Evolutionary conservation across 805 yeast species (phyloP), one percentile per base, ranked within the genome.

Genomic region (Ogataea allantospora): DNA sequence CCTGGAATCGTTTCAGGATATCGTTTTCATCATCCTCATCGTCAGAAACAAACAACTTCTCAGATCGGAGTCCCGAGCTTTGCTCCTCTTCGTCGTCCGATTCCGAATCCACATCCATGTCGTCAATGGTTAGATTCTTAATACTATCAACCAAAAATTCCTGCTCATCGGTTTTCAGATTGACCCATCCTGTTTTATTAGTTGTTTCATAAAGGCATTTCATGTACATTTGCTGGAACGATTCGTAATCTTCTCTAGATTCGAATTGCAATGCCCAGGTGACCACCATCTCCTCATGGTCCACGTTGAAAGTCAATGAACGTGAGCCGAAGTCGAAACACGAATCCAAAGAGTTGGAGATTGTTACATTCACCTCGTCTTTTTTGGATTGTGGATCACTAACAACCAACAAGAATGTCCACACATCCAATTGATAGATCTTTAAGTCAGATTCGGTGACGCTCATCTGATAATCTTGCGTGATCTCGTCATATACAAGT

Each of bases 221-320:
- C 51, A 77, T 70, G 47, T 79, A 72, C 2, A 46, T 55, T 2
- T 55, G 54, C 59, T 84, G 86, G 55, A 86, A 84, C 8, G 53
- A 45, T 15, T 65, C 62, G 40, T 80, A 69, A 0, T 55, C 56
- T 1, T 63, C 62, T 7, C 61, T 53, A 26, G 60, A 55, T 1
- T 46, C 45, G 51, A 88, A 86, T 48, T 70, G 75, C 25, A 85
- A 50, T 47, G 85, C 67, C 73, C 83, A 84, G 1, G 95, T 80
- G 17, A 70, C 64, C 0, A 79, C 72, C 1, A 57, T 50, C 2
- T 59, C 57, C 5, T 58, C 69, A 4, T 62, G 48, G 18, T 60
- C 63, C 45, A 75, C 70, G 55, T 84, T 83, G 70, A 86, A 88
- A 10, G 83, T 71, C 48, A 88, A 83, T 1, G 85, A 70, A 10